Base-by-base conservation (phyloP, 345 rosid genomes). In the Conringia planisiliqua region DNA sequence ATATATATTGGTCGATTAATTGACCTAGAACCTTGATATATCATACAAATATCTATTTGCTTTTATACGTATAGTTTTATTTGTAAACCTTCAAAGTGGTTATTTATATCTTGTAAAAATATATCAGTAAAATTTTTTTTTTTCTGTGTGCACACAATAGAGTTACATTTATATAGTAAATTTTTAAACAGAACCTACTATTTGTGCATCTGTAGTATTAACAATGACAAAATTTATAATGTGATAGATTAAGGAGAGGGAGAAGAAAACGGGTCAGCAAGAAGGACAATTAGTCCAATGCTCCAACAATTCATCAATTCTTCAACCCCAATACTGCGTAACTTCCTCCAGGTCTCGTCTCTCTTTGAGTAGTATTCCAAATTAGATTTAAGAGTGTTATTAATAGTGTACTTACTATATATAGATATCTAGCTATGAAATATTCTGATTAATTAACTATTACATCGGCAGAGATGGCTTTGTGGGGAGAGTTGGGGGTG, bases 201-300 rank as follows among this genome's bases (percentile, higher is more conserved):
- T 13, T 76, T 26, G 4, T 52, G 27, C 54, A 51, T 16, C 5
- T 29, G 52, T 43, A 42, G 12, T 36, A 39, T 5, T 32, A 39
- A n/a, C 27, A 22, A 40, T 33, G 62, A 20, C n/a, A 27, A 55
- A 20, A 35, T 1, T 38, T 7, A 22, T 50, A 20, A 65, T 69
- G 61, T 71, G 62, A 4, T 73, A 93, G 98, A 80, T 93, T 7
- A 91, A 87, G 78, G 97, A 89, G 39, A 87, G 76, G 83, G 96
- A 88, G 81, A 88, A 86, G 83, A 78, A 59, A 43, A 22, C 74
- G 29, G 73, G 72, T 38, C 80, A 83, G 46, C 82, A 83, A 59
- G 81, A 66, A 39, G 78, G 71, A 10, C 83, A 85, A 62, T 52
- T 78, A 51, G 65, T 59, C 44, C 79, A 74, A 8, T 74, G 63